Percentiles rank a stretch among this genome's conserved stretches.
Evolutionary conservation across 2,329 filamentous ascomycete species (phyloP).

Genomic region (Sphaerulina vaccinii): DNA sequence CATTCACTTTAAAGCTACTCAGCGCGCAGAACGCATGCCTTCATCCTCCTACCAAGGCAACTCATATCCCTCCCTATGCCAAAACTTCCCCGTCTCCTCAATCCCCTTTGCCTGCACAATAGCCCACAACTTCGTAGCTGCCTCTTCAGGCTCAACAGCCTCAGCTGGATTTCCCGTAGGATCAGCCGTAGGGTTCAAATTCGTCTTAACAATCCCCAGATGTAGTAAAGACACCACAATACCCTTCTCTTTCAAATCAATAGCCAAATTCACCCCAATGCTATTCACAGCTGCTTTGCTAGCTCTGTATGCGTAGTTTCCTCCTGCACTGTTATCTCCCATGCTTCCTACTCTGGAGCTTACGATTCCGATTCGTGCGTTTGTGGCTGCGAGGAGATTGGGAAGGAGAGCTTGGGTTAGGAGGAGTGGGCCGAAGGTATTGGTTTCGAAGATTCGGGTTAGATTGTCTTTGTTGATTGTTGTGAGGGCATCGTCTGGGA

Average conservation of each 20-base stretch:
- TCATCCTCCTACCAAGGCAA: constrained; percentile 44
- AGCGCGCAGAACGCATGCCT: too few species aligned
- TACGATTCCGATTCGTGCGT: constrained; percentile 43
- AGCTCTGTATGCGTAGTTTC: constrained; percentile 46
- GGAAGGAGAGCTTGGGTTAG: constrained; percentile 47
- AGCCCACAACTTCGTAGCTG: constrained; percentile 46
- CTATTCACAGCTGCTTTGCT: constrained; percentile 48
- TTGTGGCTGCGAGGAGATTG: constrained; percentile 37
- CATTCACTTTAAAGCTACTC: too few species aligned
- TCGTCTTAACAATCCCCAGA: constrained; percentile 46
- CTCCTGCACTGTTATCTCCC: constrained; percentile 44
- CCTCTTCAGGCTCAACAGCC: constrained; percentile 47
- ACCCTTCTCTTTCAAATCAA: constrained; percentile 43
- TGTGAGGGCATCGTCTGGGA: constrained; percentile 36
- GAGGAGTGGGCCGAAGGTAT: constrained; percentile 47
- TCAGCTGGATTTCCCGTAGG: constrained; percentile 37
- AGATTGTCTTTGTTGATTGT: constrained; percentile 36
- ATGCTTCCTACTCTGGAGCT: constrained; percentile 47
- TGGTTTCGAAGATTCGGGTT: constrained; percentile 43
- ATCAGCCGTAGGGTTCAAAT: constrained; percentile 31
- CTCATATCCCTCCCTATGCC: constrained; percentile 46
- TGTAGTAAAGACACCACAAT: constrained; percentile 46
- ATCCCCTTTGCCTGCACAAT: constrained; percentile 43
- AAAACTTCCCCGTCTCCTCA: constrained; percentile 46
- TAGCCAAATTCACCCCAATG: constrained; percentile 45